A percentile compares a stretch with the other conserved stretches of the same genome.
These are phyloP conservation scores for Dactylellina parvicollis DNA, from an alignment of 2,329 filamentous ascomycete genomes.

Conservation along the genomic window DNA sequence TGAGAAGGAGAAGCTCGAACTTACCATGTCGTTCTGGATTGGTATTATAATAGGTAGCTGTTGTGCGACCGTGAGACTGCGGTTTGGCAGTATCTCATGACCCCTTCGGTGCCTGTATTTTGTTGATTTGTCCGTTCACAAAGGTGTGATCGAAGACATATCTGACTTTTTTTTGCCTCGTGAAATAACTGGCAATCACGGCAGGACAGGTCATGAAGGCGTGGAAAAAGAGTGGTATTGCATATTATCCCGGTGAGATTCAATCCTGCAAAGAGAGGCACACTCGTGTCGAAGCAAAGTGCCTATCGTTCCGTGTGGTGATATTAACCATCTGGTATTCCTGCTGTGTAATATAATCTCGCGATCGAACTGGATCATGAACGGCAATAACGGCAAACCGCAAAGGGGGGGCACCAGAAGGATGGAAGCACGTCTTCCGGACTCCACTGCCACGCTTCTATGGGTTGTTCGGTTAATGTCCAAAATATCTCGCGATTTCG, in stretches of 20 bases:
- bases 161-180: neutral
- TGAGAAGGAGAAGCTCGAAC: slow-evolving; percentile 12
- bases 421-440: slow-evolving; percentile 33
- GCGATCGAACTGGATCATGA: neutral
- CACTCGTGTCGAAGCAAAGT: neutral
- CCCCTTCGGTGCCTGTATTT: slow-evolving; percentile 15
- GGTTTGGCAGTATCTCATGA: slow-evolving; percentile 39
- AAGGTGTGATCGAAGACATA: slow-evolving; percentile 12
- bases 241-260: slow-evolving; percentile 43
- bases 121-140: slow-evolving; percentile 21
- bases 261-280: slow-evolving; percentile 16
- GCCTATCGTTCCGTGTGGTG: slow-evolving; percentile 4
- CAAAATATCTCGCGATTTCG: slow-evolving; percentile 51
- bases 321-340: slow-evolving; percentile 18
- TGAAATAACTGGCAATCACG: slow-evolving; percentile 35
- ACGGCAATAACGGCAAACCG: slow-evolving; percentile 43
- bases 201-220: slow-evolving; percentile 1
- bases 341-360: slow-evolving; percentile 35
- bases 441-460: slow-evolving; percentile 48
- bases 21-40: slow-evolving; percentile 7
- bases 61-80: slow-evolving; percentile 45
- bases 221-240: slow-evolving; percentile 12
- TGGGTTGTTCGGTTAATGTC: slow-evolving; percentile 50
- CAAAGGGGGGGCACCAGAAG: slow-evolving; percentile 5
- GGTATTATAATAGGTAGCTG: slow-evolving; percentile 39